phyloP scores from a whole-genome alignment of 257 asterid genomes.

The Cynanchum wilfordii region DNA sequence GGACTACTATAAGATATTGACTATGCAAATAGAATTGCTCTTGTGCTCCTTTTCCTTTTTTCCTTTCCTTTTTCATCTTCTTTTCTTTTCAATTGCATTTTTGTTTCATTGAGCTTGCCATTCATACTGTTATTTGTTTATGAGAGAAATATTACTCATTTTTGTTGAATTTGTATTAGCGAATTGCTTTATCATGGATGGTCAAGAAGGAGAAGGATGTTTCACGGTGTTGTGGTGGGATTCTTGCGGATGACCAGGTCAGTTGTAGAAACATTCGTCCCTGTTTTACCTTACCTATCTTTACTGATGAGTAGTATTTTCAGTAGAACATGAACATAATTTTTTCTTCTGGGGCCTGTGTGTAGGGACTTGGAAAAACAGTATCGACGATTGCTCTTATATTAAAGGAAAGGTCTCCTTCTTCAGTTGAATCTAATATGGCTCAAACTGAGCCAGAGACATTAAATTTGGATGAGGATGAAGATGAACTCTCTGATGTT shows the following conservation, averaged over 20 bases:
- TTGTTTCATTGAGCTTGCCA: neutral
- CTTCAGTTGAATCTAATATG: slow-evolving; percentile 39
- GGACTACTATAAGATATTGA: neutral
- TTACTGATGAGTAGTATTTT: slow-evolving; percentile 14
- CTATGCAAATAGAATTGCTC: neutral
- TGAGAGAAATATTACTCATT: slow-evolving; percentile 14
- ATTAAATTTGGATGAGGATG: slow-evolving; percentile 85
- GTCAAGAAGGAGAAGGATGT: slow-evolving; percentile 78
- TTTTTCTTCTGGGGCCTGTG: slow-evolving; percentile 16
- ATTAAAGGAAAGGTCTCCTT: slow-evolving; percentile 79
- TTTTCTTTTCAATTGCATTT: neutral
- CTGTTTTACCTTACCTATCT: neutral
- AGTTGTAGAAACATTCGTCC: neutral
- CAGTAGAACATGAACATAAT: slow-evolving; percentile 4
- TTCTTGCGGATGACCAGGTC: slow-evolving; percentile 99
- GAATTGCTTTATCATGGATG: slow-evolving; percentile 98
- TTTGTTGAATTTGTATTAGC: slow-evolving; percentile 40
- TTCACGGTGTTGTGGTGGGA: slow-evolving; percentile 91
- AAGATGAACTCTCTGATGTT: slow-evolving; percentile 38
- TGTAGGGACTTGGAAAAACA: slow-evolving; percentile 97
- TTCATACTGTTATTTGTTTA: slow-evolving; percentile 6
- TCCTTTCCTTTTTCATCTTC: neutral
- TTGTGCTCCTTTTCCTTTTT: neutral
- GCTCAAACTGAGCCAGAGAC: slow-evolving; percentile 58
- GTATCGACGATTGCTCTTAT: slow-evolving; percentile 92